A percentile compares a stretch with the other conserved stretches of the same genome.
Evolutionary conservation across 2,329 filamentous ascomycete genomes (phyloP).

Genomic region (Microascus cirrosus): DNA sequence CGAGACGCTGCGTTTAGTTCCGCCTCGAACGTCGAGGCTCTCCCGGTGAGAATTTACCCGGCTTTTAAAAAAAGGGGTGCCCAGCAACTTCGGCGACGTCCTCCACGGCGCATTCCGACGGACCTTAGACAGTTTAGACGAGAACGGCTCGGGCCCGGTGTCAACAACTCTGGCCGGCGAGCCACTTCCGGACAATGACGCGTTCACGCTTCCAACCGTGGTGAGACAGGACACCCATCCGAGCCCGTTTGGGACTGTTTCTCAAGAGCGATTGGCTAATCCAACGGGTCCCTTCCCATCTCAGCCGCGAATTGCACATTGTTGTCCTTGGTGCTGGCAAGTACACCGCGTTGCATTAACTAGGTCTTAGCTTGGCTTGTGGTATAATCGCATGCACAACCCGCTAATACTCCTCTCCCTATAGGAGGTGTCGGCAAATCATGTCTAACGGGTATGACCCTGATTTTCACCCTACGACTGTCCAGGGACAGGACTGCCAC

Average conservation of each 20-base stretch:
- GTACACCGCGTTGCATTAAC: slow-evolving; percentile 16
- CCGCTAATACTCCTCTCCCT: slow-evolving; percentile 5
- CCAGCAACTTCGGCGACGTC: background rate
- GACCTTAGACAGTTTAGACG: background rate
- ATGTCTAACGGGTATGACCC: slow-evolving; percentile 9
- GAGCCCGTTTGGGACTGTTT: background rate
- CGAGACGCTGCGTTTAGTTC: background rate
- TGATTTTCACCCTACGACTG: background rate
- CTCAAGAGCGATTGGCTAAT: background rate
- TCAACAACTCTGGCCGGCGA: background rate
- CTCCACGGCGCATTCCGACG: background rate
- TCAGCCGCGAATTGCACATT: slow-evolving; percentile 68
- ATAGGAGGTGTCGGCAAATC: slow-evolving; percentile 9
- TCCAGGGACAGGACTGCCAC: background rate
- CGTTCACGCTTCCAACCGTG: slow-evolving; percentile 1
- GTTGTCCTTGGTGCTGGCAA: slow-evolving; percentile 71
- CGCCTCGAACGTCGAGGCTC: background rate
- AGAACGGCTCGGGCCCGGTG: background rate
- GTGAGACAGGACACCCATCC: background rate
- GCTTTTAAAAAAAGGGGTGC: background rate
- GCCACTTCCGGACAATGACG: background rate
- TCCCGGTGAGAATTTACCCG: background rate
- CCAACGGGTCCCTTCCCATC: background rate
- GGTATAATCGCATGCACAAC: background rate
- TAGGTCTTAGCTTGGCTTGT: slow-evolving; percentile 7